Evolutionary conservation across 805 yeast species (phyloP), one percentile per base, ranked within the genome.

Genomic region (Pichia insulana): DNA sequence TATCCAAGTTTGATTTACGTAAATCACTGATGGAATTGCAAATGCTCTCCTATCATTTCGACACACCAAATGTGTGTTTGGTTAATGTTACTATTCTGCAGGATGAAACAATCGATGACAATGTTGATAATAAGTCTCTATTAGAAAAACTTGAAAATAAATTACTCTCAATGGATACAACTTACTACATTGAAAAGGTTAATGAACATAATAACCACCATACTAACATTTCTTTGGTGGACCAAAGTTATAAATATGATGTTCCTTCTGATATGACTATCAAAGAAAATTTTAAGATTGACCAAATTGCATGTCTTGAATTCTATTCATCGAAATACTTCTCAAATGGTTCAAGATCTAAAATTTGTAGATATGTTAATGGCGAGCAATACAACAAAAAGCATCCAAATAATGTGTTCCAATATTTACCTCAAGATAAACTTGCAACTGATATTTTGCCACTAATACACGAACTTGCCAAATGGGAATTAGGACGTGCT

Each of bases 21-120:
- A 52, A 46, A 30, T 52, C 63, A 3, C 39, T 62, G 15, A 49
- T 52, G 55, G 51, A 59, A 35, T 44, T 62, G 35, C 65, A 62
- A 43, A 39, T 57, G 48, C 38, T 59, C 20, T 50, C 62, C 30
- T 53, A 54, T 37, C 15, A 37, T 12, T 49, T 50, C 26, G 47
- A 50, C n/a, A 22, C 31, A 7, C 25, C 43, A 8, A 34, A 37
- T n/a, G 37, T 40, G 20, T 56, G 58, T 18, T 40, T 52, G 36
- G 44, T 46, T 2, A 40, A 34, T 39, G 25, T 39, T 13, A 43
- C 43, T 8, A 16, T 30, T 9, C 11, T 26, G 11, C 13, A 40
- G 8, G 35, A 40, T 15, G 15, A 27, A 17, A 35, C 4, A 18
- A 13, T 22, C 13, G 31, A 30, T 3, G 28, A 34, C 2, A 7